Percentiles rank a stretch among this genome's conserved stretches.
Conservation (phyloP, 148 eudicot species). For the Spergularia bocconei region DNA sequence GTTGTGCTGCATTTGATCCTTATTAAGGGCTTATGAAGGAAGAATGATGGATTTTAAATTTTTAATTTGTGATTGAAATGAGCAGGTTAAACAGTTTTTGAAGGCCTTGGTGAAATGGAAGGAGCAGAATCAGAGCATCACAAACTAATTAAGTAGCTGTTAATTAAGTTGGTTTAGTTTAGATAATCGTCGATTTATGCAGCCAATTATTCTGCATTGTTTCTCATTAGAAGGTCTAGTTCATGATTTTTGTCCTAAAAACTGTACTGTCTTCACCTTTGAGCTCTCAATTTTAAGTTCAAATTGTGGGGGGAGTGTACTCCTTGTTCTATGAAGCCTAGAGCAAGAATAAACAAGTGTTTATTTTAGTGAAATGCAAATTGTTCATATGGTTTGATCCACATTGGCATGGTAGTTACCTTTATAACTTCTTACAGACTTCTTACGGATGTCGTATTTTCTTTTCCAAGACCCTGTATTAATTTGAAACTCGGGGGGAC, state of each 20-base stretch:
- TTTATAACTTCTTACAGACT: too few species aligned
- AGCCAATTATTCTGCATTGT: conserved; percentile 1
- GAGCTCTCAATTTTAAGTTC: not conserved
- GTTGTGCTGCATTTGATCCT: not conserved
- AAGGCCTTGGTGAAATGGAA: conserved; percentile 50
- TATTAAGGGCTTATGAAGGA: conserved; percentile 13
- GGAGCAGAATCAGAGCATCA: conserved; percentile 24
- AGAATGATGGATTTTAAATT: conserved; percentile 17
- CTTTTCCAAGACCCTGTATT: too few species aligned
- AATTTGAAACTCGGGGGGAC: too few species aligned
- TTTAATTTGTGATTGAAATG: not conserved
- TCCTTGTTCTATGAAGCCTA: not conserved
- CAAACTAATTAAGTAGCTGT: conserved; percentile 1
- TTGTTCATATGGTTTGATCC: too few species aligned
- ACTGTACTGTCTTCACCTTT: not conserved
- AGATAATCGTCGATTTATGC: conserved; percentile 12
- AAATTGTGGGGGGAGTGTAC: not conserved
- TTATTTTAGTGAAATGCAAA: too few species aligned
- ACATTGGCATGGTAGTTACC: too few species aligned
- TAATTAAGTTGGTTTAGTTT: not conserved
- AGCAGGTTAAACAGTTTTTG: conserved; percentile 50
- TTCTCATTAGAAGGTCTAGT: not conserved
- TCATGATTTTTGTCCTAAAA: not conserved
- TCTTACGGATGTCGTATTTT: too few species aligned
- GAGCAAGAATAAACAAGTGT: not conserved